Base-by-base conservation (phyloP, 129 eudicot species). In the Ambrosia trifida region DNA sequence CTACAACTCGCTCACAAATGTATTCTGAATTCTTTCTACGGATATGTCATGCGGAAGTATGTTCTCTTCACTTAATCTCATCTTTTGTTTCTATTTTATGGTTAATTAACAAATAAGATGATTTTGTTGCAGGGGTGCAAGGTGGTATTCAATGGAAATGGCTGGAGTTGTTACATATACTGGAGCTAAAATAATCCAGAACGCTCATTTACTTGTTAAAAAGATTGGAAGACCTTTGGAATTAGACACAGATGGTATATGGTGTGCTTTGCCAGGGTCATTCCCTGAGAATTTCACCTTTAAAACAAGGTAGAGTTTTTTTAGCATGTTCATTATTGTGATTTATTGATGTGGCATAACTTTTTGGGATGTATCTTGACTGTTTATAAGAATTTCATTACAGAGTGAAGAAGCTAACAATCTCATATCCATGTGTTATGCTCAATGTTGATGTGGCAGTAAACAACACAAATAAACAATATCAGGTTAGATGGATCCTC, bases 131-230 rank as follows among this genome's bases (percentile, higher is more conserved):
- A 95, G 99, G 78, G 99, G 99, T 81, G 99, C 99, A 75, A 88
- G 99, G 80, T 95, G 99, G 99, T 95, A 90, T 79, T 95, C 99
- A 16, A 95, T 95, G 99, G 99, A 95, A 86, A 95, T 95, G 99
- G 99, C 99, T 43, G 99, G 99, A 69, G 97, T 90, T 78, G 99
- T 95, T 54, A 95, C 99, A 35, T 95, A 95, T 66, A 95, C 99
- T 33, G 99, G 99, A 38, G 99, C 99, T 38, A 90, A 95, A 79
- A 95, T 95, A 14, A 95, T 95, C 45, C 99, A 95, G 77, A 95
- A 95, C 76, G 99, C 99, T 8, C 91, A 89, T 69, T 78, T 86
- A 76, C 83, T 95, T 64, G 87, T 95, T 74, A 91, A 95, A 79
- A 90, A 85, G 73, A 95, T 95, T 60, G 99, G 99, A 70, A 85